Evolutionary conservation across 2,329 filamentous ascomycete species (phyloP).

Genomic region (Hypoxylon sp.): DNA sequence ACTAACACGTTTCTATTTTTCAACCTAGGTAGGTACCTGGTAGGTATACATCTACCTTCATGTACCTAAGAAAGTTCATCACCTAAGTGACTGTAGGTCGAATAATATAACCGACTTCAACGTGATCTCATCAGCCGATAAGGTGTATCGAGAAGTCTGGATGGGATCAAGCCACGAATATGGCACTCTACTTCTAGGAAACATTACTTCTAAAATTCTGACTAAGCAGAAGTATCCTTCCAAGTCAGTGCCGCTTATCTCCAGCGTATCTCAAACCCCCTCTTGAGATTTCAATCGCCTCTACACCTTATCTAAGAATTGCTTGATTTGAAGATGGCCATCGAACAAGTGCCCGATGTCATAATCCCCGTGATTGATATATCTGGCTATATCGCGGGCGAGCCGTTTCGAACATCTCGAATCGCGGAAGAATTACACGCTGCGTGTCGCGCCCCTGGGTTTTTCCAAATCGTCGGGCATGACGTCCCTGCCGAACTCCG

Average conservation of each 20-base stretch:
- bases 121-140: no score
- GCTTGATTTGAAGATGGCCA: slow-evolving; percentile 9
- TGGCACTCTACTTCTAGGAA: no score
- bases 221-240: neutral
- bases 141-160: no score
- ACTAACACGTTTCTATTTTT: no score
- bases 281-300: neutral
- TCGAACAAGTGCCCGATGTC: slow-evolving; percentile 10
- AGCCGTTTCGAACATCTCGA: slow-evolving; percentile 24
- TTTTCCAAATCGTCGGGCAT: slow-evolving; percentile 57
- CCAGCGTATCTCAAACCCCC: neutral
- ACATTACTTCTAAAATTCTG: neutral
- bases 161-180: no score
- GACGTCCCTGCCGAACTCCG: slow-evolving; percentile 51
- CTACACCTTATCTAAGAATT: neutral
- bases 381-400: slow-evolving; percentile 45
- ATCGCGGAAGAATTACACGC: slow-evolving; percentile 34
- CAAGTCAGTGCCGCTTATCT: neutral
- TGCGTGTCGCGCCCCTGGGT: slow-evolving; percentile 52
- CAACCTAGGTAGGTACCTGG: no score
- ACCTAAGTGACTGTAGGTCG: no score
- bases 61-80: no score
- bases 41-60: no score
- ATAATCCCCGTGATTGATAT: slow-evolving; percentile 53
- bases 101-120: no score